Conservation (phyloP, 2,329 filamentous ascomycete genomes). For the Camptophora hylomeconis region DNA sequence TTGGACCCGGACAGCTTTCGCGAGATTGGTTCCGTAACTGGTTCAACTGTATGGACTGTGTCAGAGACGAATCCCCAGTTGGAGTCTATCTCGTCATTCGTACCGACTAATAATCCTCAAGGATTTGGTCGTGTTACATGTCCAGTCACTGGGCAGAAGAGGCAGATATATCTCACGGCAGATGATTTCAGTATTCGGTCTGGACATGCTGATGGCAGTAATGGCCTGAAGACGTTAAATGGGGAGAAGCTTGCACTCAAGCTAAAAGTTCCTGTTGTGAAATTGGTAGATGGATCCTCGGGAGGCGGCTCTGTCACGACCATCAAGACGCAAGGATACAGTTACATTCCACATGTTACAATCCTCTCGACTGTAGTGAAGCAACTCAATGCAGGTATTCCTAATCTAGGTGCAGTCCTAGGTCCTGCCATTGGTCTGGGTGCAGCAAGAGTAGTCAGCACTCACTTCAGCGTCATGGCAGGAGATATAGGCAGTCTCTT, state of each 20-base stretch:
- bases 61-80: constrained; percentile 23
- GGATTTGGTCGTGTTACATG: constrained; percentile 37
- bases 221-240: constrained; percentile 44
- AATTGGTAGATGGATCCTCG: constrained; percentile 51
- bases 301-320: constrained; percentile 37
- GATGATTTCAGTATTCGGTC: constrained; percentile 52
- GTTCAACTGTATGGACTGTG: constrained; percentile 41
- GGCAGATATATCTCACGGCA: constrained; percentile 47
- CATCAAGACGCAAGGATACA: constrained; percentile 33
- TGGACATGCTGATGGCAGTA: constrained; percentile 50
- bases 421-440: constrained; percentile 49
- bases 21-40: constrained; percentile 48
- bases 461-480: constrained; percentile 55
- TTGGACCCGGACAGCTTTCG: constrained; percentile 43
- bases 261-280: constrained; percentile 51
- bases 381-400: constrained; percentile 46
- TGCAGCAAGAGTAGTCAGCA: constrained; percentile 47
- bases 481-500: constrained; percentile 49
- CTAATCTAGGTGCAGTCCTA: constrained; percentile 49
- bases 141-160: constrained; percentile 23
- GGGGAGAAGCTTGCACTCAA: constrained; percentile 49
- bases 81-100: constrained; percentile 39
- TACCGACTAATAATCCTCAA: constrained; percentile 51
- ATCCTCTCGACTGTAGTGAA: constrained; percentile 28
- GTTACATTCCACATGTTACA: constrained; percentile 46